Conservation (phyloP, 257 asterid genomes). For the Craterostigma plantagineum region DNA sequence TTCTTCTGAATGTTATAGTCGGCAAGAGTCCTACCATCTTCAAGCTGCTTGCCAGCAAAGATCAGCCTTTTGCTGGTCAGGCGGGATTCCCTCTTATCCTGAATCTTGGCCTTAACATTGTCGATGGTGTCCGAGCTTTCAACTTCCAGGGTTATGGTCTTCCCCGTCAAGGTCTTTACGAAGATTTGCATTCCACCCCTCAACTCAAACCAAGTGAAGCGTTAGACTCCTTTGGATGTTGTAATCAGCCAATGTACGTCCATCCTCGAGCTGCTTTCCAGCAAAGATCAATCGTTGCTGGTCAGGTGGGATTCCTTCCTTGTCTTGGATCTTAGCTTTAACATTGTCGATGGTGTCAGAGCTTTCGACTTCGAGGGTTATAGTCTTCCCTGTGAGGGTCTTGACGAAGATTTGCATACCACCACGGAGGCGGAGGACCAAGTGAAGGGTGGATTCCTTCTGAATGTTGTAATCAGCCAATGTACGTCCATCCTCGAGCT, state of each 20-base stretch:
- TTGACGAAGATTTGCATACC: constrained; percentile 27
- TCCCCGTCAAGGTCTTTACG: too few species aligned
- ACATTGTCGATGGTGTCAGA: too few species aligned
- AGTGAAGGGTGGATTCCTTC: constrained; percentile 27
- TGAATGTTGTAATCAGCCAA: constrained; percentile 29
- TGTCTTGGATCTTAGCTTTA: too few species aligned
- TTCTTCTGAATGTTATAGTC: neutral
- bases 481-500: constrained; percentile 25
- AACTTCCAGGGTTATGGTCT: too few species aligned
- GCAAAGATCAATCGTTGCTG: too few species aligned
- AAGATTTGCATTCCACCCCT: neutral
- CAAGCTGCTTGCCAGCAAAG: neutral
- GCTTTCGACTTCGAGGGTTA: constrained; percentile 11
- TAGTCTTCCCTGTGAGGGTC: constrained; percentile 19
- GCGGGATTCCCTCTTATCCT: too few species aligned
- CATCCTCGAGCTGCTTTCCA: constrained; percentile 23
- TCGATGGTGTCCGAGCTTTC: too few species aligned
- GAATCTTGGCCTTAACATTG: too few species aligned
- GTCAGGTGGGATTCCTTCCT: too few species aligned
- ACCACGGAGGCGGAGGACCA: constrained; percentile 33
- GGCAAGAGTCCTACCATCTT: neutral
- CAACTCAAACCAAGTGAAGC: constrained; percentile 23
- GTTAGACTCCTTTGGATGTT: constrained; percentile 32
- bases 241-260: constrained; percentile 26
- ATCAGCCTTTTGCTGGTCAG: too few species aligned